A percentile compares a stretch with the other conserved stretches of the same genome.
phyloP scores from a whole-genome alignment of 2,329 filamentous ascomycete species.

The Alternaria novae-zelandiae region DNA sequence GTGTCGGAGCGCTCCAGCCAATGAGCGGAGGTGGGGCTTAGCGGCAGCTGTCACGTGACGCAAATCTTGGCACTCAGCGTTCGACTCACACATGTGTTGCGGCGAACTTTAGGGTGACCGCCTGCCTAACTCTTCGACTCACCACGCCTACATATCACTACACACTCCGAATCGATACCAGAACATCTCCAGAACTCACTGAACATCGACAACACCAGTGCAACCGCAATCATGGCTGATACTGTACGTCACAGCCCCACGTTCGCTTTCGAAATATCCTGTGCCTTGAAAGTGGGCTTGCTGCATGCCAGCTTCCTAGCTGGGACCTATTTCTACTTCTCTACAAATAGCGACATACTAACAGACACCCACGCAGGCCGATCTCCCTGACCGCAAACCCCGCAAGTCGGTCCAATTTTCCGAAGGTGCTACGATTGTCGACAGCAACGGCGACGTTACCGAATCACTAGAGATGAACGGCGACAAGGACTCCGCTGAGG shows the following conservation, averaged over 20 bases:
- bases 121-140: background rate
- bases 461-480: slow-evolving; percentile 74
- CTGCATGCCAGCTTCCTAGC: background rate
- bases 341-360: slow-evolving; percentile 15
- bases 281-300: slow-evolving; percentile 1
- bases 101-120: slow-evolving; percentile 11
- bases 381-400: slow-evolving; percentile 67
- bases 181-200: background rate
- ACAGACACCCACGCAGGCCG: slow-evolving; percentile 48
- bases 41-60: slow-evolving; percentile 19
- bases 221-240: slow-evolving; percentile 61
- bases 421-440: slow-evolving; percentile 84
- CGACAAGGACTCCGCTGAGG: slow-evolving; percentile 80
- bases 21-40: slow-evolving; percentile 35
- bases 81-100: slow-evolving; percentile 26
- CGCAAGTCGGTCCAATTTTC: slow-evolving; percentile 96
- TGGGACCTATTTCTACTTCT: background rate
- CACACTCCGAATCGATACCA: background rate
- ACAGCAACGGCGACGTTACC: slow-evolving; percentile 85
- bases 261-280: slow-evolving; percentile 26
- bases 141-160: slow-evolving; percentile 1
- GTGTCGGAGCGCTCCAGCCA: slow-evolving; percentile 29
- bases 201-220: slow-evolving; percentile 11
- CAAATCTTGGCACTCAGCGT: slow-evolving; percentile 23
- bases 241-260: slow-evolving; percentile 45